Evolutionary conservation across 352 stramenopile species (phyloP), one percentile per base, ranked within the genome.

Genomic region (Phytophthora lateralis): DNA sequence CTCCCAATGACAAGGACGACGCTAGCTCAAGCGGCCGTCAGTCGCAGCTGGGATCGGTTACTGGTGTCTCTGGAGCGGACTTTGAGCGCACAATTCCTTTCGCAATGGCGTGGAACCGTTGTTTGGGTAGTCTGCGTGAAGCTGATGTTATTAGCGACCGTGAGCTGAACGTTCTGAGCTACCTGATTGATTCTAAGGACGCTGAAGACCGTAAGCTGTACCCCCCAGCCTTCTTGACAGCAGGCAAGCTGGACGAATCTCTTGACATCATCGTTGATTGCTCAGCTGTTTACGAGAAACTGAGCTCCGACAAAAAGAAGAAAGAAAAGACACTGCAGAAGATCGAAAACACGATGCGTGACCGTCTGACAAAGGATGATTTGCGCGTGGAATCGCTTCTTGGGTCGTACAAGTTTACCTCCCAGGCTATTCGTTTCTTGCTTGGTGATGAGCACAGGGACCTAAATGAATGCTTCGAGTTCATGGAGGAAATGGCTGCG

Each of bases 331-430:
- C 82, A 2, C 56, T 96, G 20, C 85, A 96, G 57, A 96, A 94
- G 70, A 88, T 96, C 35, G 87, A 94, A 47, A 91, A 75, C 15
- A 88, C 80, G 10, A 96, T 96, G 87, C 83, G 81, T 15, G 85
- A 92, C 24, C 83, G 87, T 56, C 67, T 96, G 17, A 72, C 89
- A 2, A 96, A 96, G 70, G 87, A 96, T 39, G 84, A 96, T 47
- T 41, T 96, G 62, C 85, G 87, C 44, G 63, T 96, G 8, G 83
- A 96, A 53, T 90, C 85, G 6, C 76, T 93, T 60, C 47, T 94
- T 12, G 87, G 87, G 0, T 94, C 85, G 17, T 96, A 94, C 76
- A 93, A 93, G 60, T 96, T 96, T 59, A 89, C 85, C 0, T 96
- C 87, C 0, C 87, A 96, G 43, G 83, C 88, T 32, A 60, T 96